Base-by-base conservation (phyloP, 2,329 filamentous ascomycete genomes). In the Pezicula carpinea region DNA sequence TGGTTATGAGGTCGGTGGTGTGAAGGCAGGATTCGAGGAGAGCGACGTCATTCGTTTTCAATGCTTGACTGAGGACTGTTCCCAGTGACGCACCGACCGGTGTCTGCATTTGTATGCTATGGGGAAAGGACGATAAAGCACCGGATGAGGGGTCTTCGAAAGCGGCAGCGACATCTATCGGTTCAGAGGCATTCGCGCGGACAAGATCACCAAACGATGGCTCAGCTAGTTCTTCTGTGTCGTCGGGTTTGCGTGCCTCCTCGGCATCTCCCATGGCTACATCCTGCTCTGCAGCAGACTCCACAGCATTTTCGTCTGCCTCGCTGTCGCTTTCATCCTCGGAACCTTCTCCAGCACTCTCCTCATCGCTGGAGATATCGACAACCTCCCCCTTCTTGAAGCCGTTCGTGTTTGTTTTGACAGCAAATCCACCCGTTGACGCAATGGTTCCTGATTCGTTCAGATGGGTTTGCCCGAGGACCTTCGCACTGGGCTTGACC, bases 1-100 rank as follows among this genome's bases (percentile, higher is more conserved):
- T 85, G 53, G 85, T 91, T 53, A 77, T 72, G 39, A 83, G 69
- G 63, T 96, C 88, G 46, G 79, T 83, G 14, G 85, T 85, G 60
- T 89, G 87, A 59, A 99, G 81, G 68, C 92, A 97, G 1, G 89
- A 90, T 72, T 97, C 92, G 58, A 99, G 83, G 44, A 96, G 84
- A 53, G 86, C 83, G 52, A 80, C 78, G 70, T 99, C 93, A 68
- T 96, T 93, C 51, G 91, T 96, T 60, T 86, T 87, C 47, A 99
- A 83, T 5, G 93, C 89, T 67, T 97, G 92, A 13, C 90, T 84
- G 50, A 99, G 83, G n/a, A 96, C 89, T 5, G 89, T 96, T 40
- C 87, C 86, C 43, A 99, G 80, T 6, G 92, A 96, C 49, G 89
- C 83, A 49, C 86, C 83, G 11, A 83, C 83, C 11, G 85, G 86